These are phyloP conservation scores for Salix purpurea DNA, from an alignment of 345 rosid species.

Conservation along the genomic window DNA sequence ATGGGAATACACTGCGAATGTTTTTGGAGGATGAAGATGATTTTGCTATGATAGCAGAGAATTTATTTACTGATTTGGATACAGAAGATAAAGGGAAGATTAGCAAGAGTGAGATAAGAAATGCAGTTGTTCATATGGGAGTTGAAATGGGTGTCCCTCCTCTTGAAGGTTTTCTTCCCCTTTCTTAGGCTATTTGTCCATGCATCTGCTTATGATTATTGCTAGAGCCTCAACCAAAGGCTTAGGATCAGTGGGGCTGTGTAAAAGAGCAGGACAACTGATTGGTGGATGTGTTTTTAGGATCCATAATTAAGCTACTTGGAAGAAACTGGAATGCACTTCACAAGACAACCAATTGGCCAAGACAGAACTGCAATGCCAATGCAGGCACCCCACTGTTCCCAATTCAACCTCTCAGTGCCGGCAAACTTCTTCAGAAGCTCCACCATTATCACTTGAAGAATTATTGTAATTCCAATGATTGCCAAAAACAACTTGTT, in stretches of 20 bases:
- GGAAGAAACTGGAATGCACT: slow-evolving; percentile 21
- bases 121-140: slow-evolving; percentile 72
- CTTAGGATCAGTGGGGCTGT: no score
- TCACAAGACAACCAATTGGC: slow-evolving; percentile 15
- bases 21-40: slow-evolving; percentile 88
- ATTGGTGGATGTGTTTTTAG: neutral
- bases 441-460: slow-evolving; percentile 78
- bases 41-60: slow-evolving; percentile 91
- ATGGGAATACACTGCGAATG: slow-evolving; percentile 59
- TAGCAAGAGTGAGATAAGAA: slow-evolving; percentile 47
- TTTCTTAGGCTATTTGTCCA: neutral
- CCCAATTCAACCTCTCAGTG: slow-evolving; percentile 18
- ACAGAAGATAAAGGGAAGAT: slow-evolving; percentile 77
- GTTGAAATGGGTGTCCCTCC: slow-evolving; percentile 89
- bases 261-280: neutral
- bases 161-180: slow-evolving; percentile 46
- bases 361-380: slow-evolving; percentile 18
- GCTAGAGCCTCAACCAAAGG: no score
- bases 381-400: slow-evolving; percentile 23
- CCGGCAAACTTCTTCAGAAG: slow-evolving; percentile 40
- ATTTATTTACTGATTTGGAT: slow-evolving; percentile 80
- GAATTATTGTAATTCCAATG: slow-evolving; percentile 52
- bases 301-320: neutral
- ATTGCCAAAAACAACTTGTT: slow-evolving; percentile 64
- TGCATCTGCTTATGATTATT: neutral